These are phyloP conservation scores for Myxozyma sirexii DNA, from an alignment of 805 yeast genomes.

Conservation along the genomic window DNA sequence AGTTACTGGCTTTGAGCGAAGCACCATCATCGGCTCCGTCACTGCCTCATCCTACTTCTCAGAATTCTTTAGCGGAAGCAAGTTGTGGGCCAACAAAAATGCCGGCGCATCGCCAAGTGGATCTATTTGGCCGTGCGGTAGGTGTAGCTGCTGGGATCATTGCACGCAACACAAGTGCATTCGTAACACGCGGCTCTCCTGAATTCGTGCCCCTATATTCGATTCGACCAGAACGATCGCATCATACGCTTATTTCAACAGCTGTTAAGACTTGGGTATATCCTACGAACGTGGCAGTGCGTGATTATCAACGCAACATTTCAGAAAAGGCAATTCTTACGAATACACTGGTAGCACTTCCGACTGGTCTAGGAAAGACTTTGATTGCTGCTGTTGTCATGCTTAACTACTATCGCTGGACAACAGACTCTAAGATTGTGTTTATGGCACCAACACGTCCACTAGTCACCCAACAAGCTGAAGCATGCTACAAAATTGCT, in stretches of 20 bases:
- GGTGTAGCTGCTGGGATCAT: background rate
- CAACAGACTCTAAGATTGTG: conserved; percentile 71
- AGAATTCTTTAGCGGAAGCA: background rate
- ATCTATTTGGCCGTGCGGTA: conserved; percentile 17
- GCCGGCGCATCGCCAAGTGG: conserved; percentile 5
- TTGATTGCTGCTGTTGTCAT: conserved; percentile 93
- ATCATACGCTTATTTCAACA: conserved; percentile 50
- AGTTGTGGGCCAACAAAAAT: background rate
- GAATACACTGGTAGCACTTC: conserved; percentile 84
- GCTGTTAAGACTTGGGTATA: conserved; percentile 61
- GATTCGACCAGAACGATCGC: conserved; percentile 12
- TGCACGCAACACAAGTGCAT: conserved; percentile 1
- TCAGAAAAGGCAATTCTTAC: conserved; percentile 69
- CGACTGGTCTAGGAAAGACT: conserved; percentile 97
- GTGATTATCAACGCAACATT: conserved; percentile 88
- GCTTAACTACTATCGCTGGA: conserved; percentile 89
- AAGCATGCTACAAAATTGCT: conserved; percentile 84
- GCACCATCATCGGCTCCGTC: background rate
- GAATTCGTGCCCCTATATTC: conserved; percentile 17
- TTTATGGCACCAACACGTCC: conserved; percentile 98
- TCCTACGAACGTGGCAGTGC: conserved; percentile 79
- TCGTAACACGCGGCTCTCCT: background rate
- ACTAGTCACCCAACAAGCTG: conserved; percentile 91
- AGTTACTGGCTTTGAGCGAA: background rate
- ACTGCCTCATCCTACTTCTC: background rate